phyloP scores from a whole-genome alignment of 2,329 filamentous ascomycete species.

The Leptographium procerum region DNA sequence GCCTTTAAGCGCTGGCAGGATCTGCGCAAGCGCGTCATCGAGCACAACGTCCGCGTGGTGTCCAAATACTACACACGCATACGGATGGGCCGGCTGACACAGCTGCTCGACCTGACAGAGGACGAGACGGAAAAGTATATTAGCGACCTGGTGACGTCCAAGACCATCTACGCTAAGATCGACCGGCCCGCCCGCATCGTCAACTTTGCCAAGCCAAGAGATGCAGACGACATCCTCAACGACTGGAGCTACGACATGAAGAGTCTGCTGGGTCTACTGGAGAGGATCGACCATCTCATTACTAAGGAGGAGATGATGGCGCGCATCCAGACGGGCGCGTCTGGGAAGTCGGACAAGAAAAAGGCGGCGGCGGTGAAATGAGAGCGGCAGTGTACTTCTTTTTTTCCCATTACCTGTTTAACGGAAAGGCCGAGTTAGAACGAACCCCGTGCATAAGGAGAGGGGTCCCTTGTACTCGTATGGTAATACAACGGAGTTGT shows the following conservation, averaged over 20 bases:
- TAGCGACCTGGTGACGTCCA: slow-evolving; percentile 88
- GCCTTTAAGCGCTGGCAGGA: slow-evolving; percentile 84
- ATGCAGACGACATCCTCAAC: slow-evolving; percentile 91
- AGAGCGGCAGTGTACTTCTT: background rate
- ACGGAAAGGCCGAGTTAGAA: background rate
- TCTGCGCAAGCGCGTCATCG: slow-evolving; percentile 93
- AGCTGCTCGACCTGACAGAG: slow-evolving; percentile 82
- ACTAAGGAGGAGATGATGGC: slow-evolving; percentile 99
- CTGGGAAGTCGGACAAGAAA: slow-evolving; percentile 1
- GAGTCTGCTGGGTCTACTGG: slow-evolving; percentile 62
- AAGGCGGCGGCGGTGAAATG: slow-evolving; percentile 23
- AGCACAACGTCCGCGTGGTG: slow-evolving; percentile 95
- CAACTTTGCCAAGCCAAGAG: slow-evolving; percentile 86
- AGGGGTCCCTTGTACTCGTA: background rate
- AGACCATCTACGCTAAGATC: slow-evolving; percentile 97
- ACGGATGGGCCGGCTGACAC: slow-evolving; percentile 77
- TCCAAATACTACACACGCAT: slow-evolving; percentile 99
- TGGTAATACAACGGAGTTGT: background rate
- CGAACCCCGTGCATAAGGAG: background rate
- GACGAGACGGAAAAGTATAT: slow-evolving; percentile 99
- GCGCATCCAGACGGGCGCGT: slow-evolving; percentile 62
- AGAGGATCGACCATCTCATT: slow-evolving; percentile 91
- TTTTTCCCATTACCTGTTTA: background rate
- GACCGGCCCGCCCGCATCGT: slow-evolving; percentile 87
- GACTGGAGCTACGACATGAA: slow-evolving; percentile 92